Percentiles rank a stretch among this genome's conserved stretches.
Conservation (phyloP, 257 asterid genomes). For the Solanum bulbocastanum region DNA sequence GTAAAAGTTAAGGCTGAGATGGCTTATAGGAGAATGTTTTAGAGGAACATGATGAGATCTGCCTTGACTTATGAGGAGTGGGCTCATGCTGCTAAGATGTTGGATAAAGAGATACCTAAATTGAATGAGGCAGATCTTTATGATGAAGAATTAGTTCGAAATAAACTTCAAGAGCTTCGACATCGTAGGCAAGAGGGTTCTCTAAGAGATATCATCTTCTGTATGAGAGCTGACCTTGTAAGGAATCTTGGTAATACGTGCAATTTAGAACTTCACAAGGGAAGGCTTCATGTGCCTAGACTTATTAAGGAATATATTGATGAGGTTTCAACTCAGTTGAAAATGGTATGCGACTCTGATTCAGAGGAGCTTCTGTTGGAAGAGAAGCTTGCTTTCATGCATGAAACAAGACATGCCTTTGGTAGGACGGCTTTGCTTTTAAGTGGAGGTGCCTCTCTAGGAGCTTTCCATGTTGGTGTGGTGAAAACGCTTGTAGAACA, state of each 20-base stretch:
- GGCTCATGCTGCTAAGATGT: conserved; percentile 86
- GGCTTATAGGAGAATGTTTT: conserved; percentile 79
- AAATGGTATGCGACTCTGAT: conserved; percentile 73
- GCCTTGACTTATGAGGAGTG: conserved; percentile 78
- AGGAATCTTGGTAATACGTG: conserved; percentile 80
- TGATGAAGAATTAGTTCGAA: conserved; percentile 64
- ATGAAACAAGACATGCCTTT: conserved; percentile 78
- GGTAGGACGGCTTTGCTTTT: conserved; percentile 76
- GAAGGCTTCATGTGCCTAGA: conserved; percentile 66
- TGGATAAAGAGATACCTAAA: conserved; percentile 57
- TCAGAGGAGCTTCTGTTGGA: conserved; percentile 72
- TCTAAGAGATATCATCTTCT: conserved; percentile 63
- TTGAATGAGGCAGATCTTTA: conserved; percentile 59
- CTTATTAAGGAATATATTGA: conserved; percentile 76
- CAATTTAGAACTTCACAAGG: conserved; percentile 74
- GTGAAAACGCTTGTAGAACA: conserved; percentile 76
- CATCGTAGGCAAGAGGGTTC: conserved; percentile 79
- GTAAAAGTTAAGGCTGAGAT: conserved; percentile 62
- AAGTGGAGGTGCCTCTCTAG: conserved; percentile 84
- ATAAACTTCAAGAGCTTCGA: conserved; percentile 66
- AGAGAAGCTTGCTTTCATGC: conserved; percentile 87
- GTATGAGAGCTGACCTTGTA: conserved; percentile 75
- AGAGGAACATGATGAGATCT: conserved; percentile 81
- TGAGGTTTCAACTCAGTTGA: conserved; percentile 61
- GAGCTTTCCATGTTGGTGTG: conserved; percentile 78